phyloP scores from a whole-genome alignment of 352 stramenopile genomes.

The Phytophthora agathidicida region DNA sequence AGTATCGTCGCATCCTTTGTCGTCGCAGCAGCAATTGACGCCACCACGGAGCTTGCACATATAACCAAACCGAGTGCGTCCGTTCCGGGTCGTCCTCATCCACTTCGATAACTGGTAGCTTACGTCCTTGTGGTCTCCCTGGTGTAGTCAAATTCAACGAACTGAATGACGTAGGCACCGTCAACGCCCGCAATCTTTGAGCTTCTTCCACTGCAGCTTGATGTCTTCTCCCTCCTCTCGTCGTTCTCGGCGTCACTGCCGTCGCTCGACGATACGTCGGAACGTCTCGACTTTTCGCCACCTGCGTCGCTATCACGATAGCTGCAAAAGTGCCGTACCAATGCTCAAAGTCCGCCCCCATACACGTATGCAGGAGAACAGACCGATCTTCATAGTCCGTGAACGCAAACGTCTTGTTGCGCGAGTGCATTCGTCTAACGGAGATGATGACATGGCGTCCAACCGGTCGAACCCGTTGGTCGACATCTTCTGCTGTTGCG shows the following conservation, averaged over 20 bases:
- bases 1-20: slow-evolving; percentile 32
- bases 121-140: neutral
- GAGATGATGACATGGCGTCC: slow-evolving; percentile 48
- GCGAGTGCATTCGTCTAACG: slow-evolving; percentile 39
- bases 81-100: slow-evolving; percentile 28
- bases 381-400: slow-evolving; percentile 52
- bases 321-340: slow-evolving; percentile 49
- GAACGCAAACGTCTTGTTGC: slow-evolving; percentile 57
- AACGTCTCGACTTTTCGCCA: slow-evolving; percentile 28
- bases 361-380: slow-evolving; percentile 43
- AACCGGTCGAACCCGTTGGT: slow-evolving; percentile 14
- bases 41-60: slow-evolving; percentile 51
- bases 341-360: slow-evolving; percentile 51
- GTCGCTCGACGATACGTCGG: slow-evolving; percentile 15
- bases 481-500: slow-evolving; percentile 20
- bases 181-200: slow-evolving; percentile 30
- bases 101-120: slow-evolving; percentile 16
- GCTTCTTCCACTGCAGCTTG: slow-evolving; percentile 8
- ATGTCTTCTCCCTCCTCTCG: slow-evolving; percentile 1
- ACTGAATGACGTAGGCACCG: slow-evolving; percentile 1
- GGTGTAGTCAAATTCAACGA: neutral
- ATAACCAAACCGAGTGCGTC: slow-evolving; percentile 40
- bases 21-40: slow-evolving; percentile 19
- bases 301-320: slow-evolving; percentile 40
- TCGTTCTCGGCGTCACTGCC: slow-evolving; percentile 1